A percentile compares a stretch with the other conserved stretches of the same genome.
These are phyloP conservation scores for Xylaria sp. DNA, from an alignment of 2,329 filamentous ascomycete genomes.

Conservation along the genomic window DNA sequence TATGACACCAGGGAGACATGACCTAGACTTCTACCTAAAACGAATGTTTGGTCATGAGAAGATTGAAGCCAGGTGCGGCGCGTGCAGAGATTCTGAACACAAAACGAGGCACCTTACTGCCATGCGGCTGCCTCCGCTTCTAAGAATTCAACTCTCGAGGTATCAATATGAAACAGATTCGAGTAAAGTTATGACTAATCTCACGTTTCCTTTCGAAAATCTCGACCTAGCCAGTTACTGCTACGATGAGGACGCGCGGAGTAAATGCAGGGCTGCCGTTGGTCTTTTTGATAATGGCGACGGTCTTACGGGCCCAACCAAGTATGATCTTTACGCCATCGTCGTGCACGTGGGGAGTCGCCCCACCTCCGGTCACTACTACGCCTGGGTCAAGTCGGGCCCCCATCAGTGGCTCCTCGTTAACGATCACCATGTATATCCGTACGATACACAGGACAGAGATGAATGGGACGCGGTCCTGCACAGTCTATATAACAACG, in stretches of 20 bases:
- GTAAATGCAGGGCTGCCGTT: constrained; percentile 18
- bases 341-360: constrained; percentile 73
- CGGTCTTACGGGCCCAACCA: constrained; percentile 59
- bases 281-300: constrained; percentile 14
- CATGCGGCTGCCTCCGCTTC: constrained; percentile 58
- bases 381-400: constrained; percentile 65
- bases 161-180: constrained; percentile 33
- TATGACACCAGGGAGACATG: too few species aligned
- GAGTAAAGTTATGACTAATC: constrained; percentile 70
- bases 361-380: constrained; percentile 78
- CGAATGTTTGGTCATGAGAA: too few species aligned
- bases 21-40: too few species aligned
- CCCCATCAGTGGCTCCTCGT: constrained; percentile 31
- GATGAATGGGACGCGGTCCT: too few species aligned
- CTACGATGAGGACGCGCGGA: constrained; percentile 6
- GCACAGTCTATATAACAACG: too few species aligned
- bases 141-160: constrained; percentile 67
- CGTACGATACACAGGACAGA: too few species aligned
- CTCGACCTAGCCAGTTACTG: constrained; percentile 56
- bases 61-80: too few species aligned
- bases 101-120: too few species aligned
- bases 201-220: constrained; percentile 76
- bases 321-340: constrained; percentile 86
- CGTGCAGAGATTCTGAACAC: too few species aligned
- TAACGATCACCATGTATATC: background rate